A percentile compares a stretch with the other conserved stretches of the same genome.
phyloP scores from a whole-genome alignment of 106 monocot genomes.

The Narthecium ossifragum region DNA sequence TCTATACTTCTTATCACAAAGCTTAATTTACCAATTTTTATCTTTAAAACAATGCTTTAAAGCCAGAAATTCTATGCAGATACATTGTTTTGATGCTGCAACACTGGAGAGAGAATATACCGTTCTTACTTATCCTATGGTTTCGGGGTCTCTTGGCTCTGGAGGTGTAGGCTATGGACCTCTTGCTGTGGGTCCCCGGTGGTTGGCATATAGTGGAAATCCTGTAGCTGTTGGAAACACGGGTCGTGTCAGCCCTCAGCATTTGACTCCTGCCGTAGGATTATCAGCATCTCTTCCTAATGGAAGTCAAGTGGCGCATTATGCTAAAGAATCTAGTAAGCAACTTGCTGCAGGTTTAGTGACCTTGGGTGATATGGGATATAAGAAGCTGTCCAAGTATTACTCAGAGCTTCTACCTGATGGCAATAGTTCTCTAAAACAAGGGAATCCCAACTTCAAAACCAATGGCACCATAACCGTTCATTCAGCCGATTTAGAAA shows the following conservation, averaged over 20 bases:
- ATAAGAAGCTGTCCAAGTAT: slow-evolving; percentile 83
- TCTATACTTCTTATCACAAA: not conserved
- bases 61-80: slow-evolving; percentile 34
- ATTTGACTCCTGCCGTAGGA: slow-evolving; percentile 22
- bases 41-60: slow-evolving; percentile 1
- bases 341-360: slow-evolving; percentile 83
- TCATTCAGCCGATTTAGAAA: slow-evolving; percentile 38
- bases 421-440: slow-evolving; percentile 33
- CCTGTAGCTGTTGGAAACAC: slow-evolving; percentile 51
- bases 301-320: slow-evolving; percentile 69
- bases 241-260: slow-evolving; percentile 60
- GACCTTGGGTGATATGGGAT: slow-evolving; percentile 89
- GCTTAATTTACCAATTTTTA: not conserved
- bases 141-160: slow-evolving; percentile 32
- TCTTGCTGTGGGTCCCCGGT: slow-evolving; percentile 87
- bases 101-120: slow-evolving; percentile 88
- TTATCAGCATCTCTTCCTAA: slow-evolving; percentile 35
- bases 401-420: slow-evolving; percentile 55
- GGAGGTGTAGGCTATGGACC: slow-evolving; percentile 71
- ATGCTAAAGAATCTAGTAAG: slow-evolving; percentile 93
- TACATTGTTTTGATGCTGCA: slow-evolving; percentile 91
- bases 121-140: slow-evolving; percentile 65
- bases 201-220: slow-evolving; percentile 87
- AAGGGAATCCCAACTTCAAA: slow-evolving; percentile 35
- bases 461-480: slow-evolving; percentile 23